phyloP scores from a whole-genome alignment of 169 alveolate genomes.

The Plasmodium inui region DNA sequence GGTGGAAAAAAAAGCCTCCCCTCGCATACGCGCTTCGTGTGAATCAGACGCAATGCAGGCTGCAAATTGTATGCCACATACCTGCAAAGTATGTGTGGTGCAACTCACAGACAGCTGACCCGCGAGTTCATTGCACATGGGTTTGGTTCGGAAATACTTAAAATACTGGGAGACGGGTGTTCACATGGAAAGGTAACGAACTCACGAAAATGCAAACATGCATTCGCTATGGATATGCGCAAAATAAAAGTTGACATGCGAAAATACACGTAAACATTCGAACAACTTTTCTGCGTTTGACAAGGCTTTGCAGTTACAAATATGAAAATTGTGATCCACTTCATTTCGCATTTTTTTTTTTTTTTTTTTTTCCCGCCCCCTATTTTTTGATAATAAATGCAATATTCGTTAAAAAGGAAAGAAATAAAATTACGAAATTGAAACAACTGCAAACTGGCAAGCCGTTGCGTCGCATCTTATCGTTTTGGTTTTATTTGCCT shows the following conservation, averaged over 20 bases:
- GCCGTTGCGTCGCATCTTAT: neutral
- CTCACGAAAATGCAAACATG: neutral
- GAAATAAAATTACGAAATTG: neutral
- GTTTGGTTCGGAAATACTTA: neutral
- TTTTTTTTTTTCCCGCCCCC: neutral
- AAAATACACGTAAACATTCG: neutral
- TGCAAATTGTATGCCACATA: neutral
- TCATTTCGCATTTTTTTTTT: neutral
- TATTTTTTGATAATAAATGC: neutral
- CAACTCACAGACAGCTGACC: neutral
- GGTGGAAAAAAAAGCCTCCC: neutral
- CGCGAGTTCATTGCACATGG: neutral
- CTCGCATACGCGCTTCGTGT: neutral
- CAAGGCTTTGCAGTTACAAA: neutral
- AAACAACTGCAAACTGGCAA: neutral
- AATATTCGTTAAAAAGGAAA: neutral
- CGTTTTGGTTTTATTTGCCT: neutral
- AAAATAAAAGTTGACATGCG: neutral
- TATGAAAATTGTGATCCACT: neutral
- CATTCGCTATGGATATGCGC: neutral
- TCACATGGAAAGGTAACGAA: neutral
- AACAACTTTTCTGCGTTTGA: neutral
- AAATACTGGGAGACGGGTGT: neutral
- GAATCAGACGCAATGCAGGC: neutral
- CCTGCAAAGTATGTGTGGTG: neutral